These are phyloP conservation scores for Pseudocohnilembus persalinus DNA, from an alignment of 169 alveolate species.

Conservation along the genomic window DNA sequence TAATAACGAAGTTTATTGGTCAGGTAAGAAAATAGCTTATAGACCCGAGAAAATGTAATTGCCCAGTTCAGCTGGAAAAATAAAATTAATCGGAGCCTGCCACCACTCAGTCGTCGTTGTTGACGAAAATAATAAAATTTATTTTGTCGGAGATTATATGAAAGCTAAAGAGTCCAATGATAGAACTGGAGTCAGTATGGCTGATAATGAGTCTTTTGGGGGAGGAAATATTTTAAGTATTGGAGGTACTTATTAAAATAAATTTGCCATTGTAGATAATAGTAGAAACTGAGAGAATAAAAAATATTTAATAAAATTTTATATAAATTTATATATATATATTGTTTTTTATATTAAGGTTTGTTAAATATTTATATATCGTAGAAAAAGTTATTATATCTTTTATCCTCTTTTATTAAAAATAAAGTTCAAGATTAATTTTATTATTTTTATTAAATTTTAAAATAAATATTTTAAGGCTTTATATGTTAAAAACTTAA, in stretches of 20 bases:
- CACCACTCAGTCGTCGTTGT: conserved; percentile 35
- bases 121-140: conserved; percentile 34
- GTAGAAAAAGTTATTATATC: too few relatives aligned
- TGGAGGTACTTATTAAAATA: conserved; percentile 42
- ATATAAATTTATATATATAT: too few relatives aligned
- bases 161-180: conserved; percentile 16
- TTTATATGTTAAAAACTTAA: too few relatives aligned
- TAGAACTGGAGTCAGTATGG: conserved; percentile 22
- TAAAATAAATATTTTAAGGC: too few relatives aligned
- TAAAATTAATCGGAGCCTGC: conserved; percentile 31
- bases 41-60: conserved; percentile 25
- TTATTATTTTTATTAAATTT: too few relatives aligned
- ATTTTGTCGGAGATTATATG: conserved; percentile 26
- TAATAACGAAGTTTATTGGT: conserved; percentile 36
- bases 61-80: conserved; percentile 27
- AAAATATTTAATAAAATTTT: too few relatives aligned
- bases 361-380: too few relatives aligned
- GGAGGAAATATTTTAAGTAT: conserved; percentile 20
- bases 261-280: conserved; percentile 26
- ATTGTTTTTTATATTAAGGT: too few relatives aligned
- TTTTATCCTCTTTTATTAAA: too few relatives aligned
- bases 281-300: too few relatives aligned
- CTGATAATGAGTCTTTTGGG: conserved; percentile 16
- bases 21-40: conserved; percentile 39
- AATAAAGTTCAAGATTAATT: too few relatives aligned